phyloP scores from a whole-genome alignment of 2,329 filamentous ascomycete genomes.

The Polytolypa hystricis region DNA sequence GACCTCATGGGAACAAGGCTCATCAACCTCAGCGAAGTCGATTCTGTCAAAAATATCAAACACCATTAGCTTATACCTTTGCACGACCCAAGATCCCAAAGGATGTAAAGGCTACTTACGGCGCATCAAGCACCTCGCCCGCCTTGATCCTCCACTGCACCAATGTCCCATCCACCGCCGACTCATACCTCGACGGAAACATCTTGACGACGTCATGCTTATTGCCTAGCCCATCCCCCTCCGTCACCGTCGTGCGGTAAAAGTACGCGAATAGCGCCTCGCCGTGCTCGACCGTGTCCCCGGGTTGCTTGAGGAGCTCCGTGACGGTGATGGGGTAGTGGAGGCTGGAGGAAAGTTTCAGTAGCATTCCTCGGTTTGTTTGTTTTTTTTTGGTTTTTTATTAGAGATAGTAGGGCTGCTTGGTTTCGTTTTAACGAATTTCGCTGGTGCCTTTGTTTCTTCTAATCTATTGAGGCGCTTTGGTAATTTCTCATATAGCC shows the following conservation, averaged over 20 bases:
- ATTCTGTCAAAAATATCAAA: conserved; percentile 27
- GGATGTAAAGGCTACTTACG: conserved; percentile 23
- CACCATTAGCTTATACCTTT: background rate
- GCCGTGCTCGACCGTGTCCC: conserved; percentile 64
- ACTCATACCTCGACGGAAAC: conserved; percentile 70
- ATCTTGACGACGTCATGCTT: conserved; percentile 56
- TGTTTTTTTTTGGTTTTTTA: too few relatives aligned
- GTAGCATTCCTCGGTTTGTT: conserved; percentile 35
- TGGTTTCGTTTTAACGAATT: too few relatives aligned
- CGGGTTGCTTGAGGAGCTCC: conserved; percentile 64
- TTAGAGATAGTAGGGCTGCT: too few relatives aligned
- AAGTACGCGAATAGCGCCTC: conserved; percentile 77
- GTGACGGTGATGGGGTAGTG: conserved; percentile 91
- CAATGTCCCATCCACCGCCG: conserved; percentile 69
- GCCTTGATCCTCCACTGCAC: conserved; percentile 59
- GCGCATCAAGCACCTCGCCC: conserved; percentile 32
- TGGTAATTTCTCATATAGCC: too few relatives aligned
- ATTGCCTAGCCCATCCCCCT: conserved; percentile 62
- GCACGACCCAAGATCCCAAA: background rate
- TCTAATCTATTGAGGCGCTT: too few relatives aligned
- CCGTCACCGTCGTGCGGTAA: conserved; percentile 62
- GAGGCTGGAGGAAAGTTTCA: conserved; percentile 45
- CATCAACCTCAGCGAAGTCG: conserved; percentile 64
- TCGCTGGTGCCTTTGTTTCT: too few relatives aligned
- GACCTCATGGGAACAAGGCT: conserved; percentile 80